Evolutionary conservation across 345 rosid genomes (phyloP), one percentile per base, ranked within the genome.

Genomic region (Linum lewisii): DNA sequence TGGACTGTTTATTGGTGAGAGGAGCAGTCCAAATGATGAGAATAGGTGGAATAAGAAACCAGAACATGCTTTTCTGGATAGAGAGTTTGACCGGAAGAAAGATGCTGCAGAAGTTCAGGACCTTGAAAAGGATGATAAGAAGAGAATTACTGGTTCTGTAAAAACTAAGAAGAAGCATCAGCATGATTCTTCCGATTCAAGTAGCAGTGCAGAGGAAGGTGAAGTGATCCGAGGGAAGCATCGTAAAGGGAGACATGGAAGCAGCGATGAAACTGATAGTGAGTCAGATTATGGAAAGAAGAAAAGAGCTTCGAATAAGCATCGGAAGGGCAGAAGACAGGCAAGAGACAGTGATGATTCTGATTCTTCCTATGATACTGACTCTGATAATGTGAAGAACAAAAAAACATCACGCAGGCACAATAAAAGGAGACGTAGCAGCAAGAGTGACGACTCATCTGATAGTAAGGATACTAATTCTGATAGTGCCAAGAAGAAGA

Each of bases 41-140:
- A 52, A 66, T n/a, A 63, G 38, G 24, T 44, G 58, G 37, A 64
- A 38, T n/a, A 88, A 84, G 67, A 86, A 70, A 68, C 81, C 64
- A 1, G 92, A 89, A 58, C 99, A 85, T 70, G 60, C 88, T 5
- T 87, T 85, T 74, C 66, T 87, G 67, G 88, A 85, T 59, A 74
- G 97, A 58, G 88, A 78, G 34, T 68, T 69, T 59, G 54, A 70
- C 22, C 32, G 72, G 75, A 85, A 80, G 81, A 42, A 42, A 42
- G 47, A 42, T 42, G 47, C 47, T 42, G 14, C 47, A 6, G 47
- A 42, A 42, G 47, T 11, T 42, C 47, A 7, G 18, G 47, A 42
- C 47, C 15, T 42, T 42, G 47, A 42, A 8, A 77, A 64, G 49
- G 84, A 77, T 42, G 84, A 64, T 64, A 73, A 75, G 67, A 73